Conservation (phyloP, 2,329 filamentous ascomycete genomes). For the Byssothecium circinans region DNA sequence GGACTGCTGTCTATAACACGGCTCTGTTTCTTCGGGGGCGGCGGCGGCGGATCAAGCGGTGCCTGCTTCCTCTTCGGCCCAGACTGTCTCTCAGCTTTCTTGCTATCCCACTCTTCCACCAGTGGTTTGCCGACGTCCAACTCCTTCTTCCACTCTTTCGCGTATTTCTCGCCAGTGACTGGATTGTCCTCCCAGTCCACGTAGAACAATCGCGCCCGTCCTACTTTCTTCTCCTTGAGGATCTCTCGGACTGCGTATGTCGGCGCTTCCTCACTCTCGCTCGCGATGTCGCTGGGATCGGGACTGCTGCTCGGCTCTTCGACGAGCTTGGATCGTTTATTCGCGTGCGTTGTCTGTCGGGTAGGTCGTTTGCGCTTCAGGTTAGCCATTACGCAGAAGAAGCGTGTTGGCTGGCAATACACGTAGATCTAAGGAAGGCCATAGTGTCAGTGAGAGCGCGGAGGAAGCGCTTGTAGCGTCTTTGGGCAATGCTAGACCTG, state of each 20-base stretch:
- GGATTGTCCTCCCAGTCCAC: conserved; percentile 59
- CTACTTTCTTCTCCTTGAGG: conserved; percentile 19
- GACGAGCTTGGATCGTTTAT: conserved; percentile 13
- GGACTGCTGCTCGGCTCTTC: conserved; percentile 10
- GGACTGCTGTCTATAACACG: conserved; percentile 22
- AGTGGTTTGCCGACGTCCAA: conserved; percentile 34
- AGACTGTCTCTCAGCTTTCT: background rate
- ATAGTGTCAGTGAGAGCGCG: conserved; percentile 16
- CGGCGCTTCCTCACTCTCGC: background rate
- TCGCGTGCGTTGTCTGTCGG: conserved; percentile 11
- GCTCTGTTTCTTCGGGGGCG: background rate
- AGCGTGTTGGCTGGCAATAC: conserved; percentile 14
- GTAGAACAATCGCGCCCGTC: conserved; percentile 45
- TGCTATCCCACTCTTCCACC: conserved; percentile 32
- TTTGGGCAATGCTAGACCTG: too few species aligned
- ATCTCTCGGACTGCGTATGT: conserved; percentile 20
- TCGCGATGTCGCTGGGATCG: conserved; percentile 7
- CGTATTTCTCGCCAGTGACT: conserved; percentile 52
- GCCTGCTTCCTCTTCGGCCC: background rate
- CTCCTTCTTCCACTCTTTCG: conserved; percentile 58
- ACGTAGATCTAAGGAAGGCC: conserved; percentile 10
- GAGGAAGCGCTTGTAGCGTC: background rate
- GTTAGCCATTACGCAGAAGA: conserved; percentile 33
- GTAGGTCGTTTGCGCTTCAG: conserved; percentile 26
- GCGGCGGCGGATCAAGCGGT: too few species aligned